phyloP scores from a whole-genome alignment of 306 rosid species.

The Vigna hirtella region DNA sequence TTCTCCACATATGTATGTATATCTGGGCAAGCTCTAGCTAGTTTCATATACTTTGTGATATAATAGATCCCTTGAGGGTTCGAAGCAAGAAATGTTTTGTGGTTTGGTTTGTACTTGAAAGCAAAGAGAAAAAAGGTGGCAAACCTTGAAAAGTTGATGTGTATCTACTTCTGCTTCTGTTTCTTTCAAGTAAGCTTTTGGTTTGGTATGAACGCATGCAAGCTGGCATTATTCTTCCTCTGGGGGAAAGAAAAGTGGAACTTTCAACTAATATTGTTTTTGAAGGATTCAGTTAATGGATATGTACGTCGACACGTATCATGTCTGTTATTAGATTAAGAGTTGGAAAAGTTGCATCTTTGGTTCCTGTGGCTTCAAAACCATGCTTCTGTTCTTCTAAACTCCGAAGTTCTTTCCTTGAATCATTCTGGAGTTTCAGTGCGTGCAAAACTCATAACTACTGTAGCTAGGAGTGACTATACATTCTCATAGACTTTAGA shows the following conservation, averaged over 20 bases:
- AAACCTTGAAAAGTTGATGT: slow-evolving; percentile 4
- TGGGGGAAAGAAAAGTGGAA: neutral
- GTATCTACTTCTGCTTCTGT: slow-evolving; percentile 13
- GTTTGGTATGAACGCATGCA: slow-evolving; percentile 21
- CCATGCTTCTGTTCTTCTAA: slow-evolving; percentile 24
- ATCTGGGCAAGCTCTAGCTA: slow-evolving; percentile 22
- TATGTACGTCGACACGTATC: neutral
- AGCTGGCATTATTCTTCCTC: slow-evolving; percentile 25
- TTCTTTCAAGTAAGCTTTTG: slow-evolving; percentile 42
- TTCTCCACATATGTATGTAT: neutral
- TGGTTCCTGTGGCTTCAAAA: slow-evolving; percentile 17
- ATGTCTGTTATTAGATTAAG: neutral
- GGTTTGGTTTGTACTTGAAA: slow-evolving; percentile 40
- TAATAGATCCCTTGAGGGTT: slow-evolving; percentile 7
- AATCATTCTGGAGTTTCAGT: slow-evolving; percentile 6
- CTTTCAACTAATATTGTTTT: slow-evolving; percentile 12
- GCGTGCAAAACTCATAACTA: slow-evolving; percentile 28
- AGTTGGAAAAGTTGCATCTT: slow-evolving; percentile 4
- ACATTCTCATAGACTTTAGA: slow-evolving; percentile 45
- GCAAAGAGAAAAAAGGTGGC: slow-evolving; percentile 28
- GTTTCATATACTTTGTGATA: slow-evolving; percentile 16
- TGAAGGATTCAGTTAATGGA: neutral
- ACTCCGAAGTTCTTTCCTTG: slow-evolving; percentile 1
- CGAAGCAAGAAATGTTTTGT: slow-evolving; percentile 28
- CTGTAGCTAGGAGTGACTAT: slow-evolving; percentile 52